phyloP scores from a whole-genome alignment of 257 asterid genomes.

The Ligustrum vulgare region DNA sequence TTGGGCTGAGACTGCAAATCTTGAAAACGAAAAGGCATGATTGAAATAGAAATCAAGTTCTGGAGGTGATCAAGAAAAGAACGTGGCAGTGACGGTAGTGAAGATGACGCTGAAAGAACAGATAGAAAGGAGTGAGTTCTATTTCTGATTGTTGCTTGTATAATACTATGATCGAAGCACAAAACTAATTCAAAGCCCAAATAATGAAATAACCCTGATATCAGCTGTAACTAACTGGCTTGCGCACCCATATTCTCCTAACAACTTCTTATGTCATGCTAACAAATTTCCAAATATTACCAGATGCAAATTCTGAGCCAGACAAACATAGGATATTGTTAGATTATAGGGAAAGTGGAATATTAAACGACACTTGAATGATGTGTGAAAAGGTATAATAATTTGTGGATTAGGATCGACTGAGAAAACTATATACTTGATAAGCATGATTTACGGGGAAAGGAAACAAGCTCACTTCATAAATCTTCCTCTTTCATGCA shows the following conservation, averaged over 20 bases:
- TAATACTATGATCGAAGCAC: not conserved
- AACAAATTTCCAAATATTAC: not conserved
- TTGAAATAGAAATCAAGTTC: not conserved
- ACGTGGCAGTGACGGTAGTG: not conserved
- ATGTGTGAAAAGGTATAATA: not conserved
- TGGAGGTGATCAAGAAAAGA: not conserved
- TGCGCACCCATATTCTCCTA: not conserved
- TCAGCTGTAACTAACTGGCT: not conserved
- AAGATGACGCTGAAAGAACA: not conserved
- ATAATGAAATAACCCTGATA: too few species aligned
- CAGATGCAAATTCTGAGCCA: not conserved
- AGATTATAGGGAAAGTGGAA: not conserved
- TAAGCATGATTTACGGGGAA: not conserved
- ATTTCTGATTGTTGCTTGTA: not conserved
- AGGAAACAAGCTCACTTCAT: not conserved
- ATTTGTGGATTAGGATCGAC: not conserved
- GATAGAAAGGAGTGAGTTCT: not conserved
- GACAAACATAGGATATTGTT: not conserved
- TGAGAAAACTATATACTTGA: not conserved
- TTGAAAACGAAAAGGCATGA: not conserved
- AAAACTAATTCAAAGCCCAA: not conserved
- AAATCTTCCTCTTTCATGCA: not conserved
- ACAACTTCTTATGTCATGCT: not conserved
- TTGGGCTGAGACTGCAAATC: not conserved
- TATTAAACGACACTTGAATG: not conserved